These are phyloP conservation scores for Mrakiaceae sp. DNA, from an alignment of 1,284 basidiomycete species.

Conservation along the genomic window DNA sequence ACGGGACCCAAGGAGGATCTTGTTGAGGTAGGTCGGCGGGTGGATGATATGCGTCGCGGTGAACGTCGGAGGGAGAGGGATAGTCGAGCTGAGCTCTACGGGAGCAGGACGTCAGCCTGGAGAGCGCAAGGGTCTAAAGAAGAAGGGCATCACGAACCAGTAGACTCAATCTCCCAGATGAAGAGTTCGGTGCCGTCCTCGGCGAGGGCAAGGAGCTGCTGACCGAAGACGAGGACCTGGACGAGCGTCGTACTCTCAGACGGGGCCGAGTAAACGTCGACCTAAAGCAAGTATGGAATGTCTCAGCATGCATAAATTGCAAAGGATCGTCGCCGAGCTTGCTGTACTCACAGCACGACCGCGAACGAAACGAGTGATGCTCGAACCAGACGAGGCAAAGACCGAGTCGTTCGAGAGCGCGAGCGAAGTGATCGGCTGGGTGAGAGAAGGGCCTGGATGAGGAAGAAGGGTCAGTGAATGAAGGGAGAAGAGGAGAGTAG, in stretches of 20 bases:
- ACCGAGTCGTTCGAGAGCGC: constrained; percentile 76
- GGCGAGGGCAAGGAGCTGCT: constrained; percentile 63
- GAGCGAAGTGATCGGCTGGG: constrained; percentile 60
- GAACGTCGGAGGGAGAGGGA: constrained; percentile 61
- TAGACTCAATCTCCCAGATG: constrained; percentile 59
- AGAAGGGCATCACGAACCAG: constrained; percentile 40
- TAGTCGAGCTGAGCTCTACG: constrained; percentile 48
- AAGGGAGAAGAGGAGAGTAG: constrained; percentile 15
- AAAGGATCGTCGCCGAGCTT: neutral
- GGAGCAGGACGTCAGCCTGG: constrained; percentile 12
- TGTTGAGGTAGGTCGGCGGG: constrained; percentile 95
- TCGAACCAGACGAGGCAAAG: constrained; percentile 48
- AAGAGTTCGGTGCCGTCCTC: constrained; percentile 70
- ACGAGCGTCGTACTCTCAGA: constrained; percentile 31
- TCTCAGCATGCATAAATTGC: constrained; percentile 30
- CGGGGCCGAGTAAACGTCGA: constrained; percentile 23
- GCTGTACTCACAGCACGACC: constrained; percentile 62
- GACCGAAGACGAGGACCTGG: constrained; percentile 61
- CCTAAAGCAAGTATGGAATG: constrained; percentile 8
- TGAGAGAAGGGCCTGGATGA: constrained; percentile 59
- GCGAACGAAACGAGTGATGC: constrained; percentile 43
- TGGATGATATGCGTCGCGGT: constrained; percentile 75
- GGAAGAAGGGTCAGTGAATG: too few species aligned
- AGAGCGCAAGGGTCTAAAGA: constrained; percentile 1
- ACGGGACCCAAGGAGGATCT: constrained; percentile 72